Conservation (phyloP, 495 filamentous ascomycete genomes). For the Penicillium soppii region DNA sequence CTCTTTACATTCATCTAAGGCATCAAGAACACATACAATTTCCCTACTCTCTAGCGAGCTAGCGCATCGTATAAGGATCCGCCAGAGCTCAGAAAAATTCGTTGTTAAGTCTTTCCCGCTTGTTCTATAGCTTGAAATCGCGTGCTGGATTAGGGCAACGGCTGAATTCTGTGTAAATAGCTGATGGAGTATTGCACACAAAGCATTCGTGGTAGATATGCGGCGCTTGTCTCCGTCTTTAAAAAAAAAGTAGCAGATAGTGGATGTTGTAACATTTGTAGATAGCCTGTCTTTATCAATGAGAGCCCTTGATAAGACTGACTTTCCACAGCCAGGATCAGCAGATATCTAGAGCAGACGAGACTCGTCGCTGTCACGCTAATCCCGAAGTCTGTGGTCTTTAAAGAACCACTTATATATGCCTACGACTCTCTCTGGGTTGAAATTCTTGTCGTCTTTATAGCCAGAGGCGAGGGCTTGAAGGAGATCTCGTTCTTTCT, state of each 20-base stretch:
- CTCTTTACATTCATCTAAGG: slow-evolving; percentile 37
- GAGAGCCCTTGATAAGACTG: slow-evolving; percentile 33
- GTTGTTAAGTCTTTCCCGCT: neutral
- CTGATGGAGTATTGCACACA: slow-evolving; percentile 37
- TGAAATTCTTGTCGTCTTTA: slow-evolving; percentile 27
- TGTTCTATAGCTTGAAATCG: neutral
- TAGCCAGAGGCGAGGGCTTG: slow-evolving; percentile 22
- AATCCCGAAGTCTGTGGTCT: slow-evolving; percentile 26
- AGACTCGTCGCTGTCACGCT: slow-evolving; percentile 23
- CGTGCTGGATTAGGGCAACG: neutral
- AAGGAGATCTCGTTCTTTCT: slow-evolving; percentile 5
- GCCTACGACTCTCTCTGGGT: slow-evolving; percentile 12
- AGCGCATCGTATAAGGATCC: slow-evolving; percentile 27
- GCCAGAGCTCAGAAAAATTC: slow-evolving; percentile 39
- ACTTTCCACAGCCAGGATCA: slow-evolving; percentile 43
- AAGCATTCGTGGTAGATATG: slow-evolving; percentile 17
- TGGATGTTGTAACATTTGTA: slow-evolving; percentile 15
- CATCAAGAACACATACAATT: slow-evolving; percentile 46
- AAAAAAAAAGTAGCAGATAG: slow-evolving; percentile 43
- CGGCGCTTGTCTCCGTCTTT: slow-evolving; percentile 30
- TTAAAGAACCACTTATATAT: slow-evolving; percentile 41
- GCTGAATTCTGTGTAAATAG: slow-evolving; percentile 17
- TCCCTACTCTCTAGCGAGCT: slow-evolving; percentile 27
- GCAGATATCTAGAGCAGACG: slow-evolving; percentile 43
- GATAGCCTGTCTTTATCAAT: slow-evolving; percentile 26